These are phyloP conservation scores for Pythium brassicae DNA, from an alignment of 352 stramenopile genomes.

Conservation along the genomic window DNA sequence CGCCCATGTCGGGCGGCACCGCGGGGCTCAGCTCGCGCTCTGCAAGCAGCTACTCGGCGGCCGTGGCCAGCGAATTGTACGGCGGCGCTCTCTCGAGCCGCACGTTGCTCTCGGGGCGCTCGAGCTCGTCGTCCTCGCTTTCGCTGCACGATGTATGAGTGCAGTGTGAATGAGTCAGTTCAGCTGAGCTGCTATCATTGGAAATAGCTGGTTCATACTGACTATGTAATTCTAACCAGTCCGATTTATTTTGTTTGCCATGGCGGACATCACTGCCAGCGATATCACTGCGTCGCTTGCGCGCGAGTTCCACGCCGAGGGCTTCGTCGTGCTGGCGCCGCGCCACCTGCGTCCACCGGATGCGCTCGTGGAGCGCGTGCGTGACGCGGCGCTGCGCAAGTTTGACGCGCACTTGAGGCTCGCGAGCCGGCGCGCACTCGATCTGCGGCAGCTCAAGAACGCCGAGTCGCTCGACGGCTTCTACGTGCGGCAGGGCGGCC, in stretches of 20 bases:
- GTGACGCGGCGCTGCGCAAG: conserved; percentile 25
- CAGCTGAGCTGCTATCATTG: neutral
- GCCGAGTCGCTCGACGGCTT: conserved; percentile 57
- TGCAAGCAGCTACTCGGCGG: conserved; percentile 7
- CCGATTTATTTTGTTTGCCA: neutral
- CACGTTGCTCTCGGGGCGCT: conserved; percentile 8
- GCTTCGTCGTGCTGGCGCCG: conserved; percentile 37
- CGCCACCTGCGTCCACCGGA: conserved; percentile 8
- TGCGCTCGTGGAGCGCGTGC: conserved; percentile 18
- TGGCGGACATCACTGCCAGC: no score
- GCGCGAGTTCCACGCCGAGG: conserved; percentile 34
- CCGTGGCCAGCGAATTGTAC: neutral
- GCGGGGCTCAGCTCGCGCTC: conserved; percentile 4
- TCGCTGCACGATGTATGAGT: conserved; percentile 12
- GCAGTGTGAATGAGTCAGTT: no score
- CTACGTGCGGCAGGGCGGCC: conserved; percentile 64
- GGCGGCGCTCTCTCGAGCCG: neutral
- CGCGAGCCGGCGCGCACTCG: conserved; percentile 21
- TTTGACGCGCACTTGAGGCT: conserved; percentile 35
- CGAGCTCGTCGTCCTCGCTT: conserved; percentile 11
- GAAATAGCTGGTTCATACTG: no score
- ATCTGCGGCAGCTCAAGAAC: conserved; percentile 32
- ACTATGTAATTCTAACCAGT: no score
- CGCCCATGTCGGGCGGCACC: conserved; percentile 2
- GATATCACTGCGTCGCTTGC: conserved; percentile 1